Conservation (phyloP, 306 rosid species). For the Leucaena leucocephala region DNA sequence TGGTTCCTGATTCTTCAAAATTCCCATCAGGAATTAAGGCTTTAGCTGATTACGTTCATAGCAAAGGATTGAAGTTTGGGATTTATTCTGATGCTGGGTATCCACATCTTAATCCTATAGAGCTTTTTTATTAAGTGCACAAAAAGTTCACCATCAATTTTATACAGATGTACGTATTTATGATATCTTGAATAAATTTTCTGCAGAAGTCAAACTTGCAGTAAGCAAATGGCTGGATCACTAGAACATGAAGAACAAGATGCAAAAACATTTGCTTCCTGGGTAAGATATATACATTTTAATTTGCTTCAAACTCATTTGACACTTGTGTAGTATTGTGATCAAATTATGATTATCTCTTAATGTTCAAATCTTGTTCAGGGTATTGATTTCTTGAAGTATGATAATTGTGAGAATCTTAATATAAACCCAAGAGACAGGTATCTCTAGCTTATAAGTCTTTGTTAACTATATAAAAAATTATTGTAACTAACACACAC, state of each 20-base stretch:
- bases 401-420: constrained; percentile 67
- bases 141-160: background rate
- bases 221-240: constrained; percentile 76
- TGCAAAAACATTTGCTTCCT: constrained; percentile 76
- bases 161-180: background rate
- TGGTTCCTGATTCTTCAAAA: constrained; percentile 62
- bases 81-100: constrained; percentile 88
- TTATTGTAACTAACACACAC: background rate
- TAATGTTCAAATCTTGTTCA: constrained; percentile 23
- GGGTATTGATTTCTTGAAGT: constrained; percentile 83
- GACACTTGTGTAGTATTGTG: background rate
- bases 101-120: background rate
- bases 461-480: background rate
- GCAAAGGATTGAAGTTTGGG: constrained; percentile 72
- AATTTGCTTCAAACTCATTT: constrained; percentile 20
- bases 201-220: constrained; percentile 65
- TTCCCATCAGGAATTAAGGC: constrained; percentile 82
- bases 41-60: constrained; percentile 75
- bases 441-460: constrained; percentile 26
- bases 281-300: constrained; percentile 45
- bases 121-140: too few species aligned
- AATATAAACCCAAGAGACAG: constrained; percentile 62
- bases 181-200: constrained; percentile 5
- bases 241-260: constrained; percentile 74
- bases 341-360: background rate